phyloP scores from a whole-genome alignment of 306 rosid genomes.

The Quercus wislizeni region DNA sequence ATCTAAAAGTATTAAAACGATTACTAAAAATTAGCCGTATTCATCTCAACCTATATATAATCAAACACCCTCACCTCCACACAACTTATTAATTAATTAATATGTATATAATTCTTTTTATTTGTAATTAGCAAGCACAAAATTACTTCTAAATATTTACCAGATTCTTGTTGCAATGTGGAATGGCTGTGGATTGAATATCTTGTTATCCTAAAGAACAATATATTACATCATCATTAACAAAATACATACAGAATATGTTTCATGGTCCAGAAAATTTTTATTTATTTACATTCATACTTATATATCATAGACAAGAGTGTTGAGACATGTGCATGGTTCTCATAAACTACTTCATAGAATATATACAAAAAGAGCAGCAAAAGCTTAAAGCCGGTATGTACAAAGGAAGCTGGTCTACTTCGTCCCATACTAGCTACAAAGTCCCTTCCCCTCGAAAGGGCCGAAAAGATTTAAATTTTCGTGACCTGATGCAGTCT shows the following conservation, averaged over 20 bases:
- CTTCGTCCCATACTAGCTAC: constrained; percentile 1
- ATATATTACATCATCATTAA: too few species aligned
- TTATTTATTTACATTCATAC: not conserved
- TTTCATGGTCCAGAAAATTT: not conserved
- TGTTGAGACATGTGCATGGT: not conserved
- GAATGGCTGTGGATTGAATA: too few species aligned
- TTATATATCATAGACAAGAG: not conserved
- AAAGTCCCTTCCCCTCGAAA: constrained; percentile 11
- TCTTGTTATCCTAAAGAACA: too few species aligned
- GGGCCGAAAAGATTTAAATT: constrained; percentile 34
- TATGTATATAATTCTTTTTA: too few species aligned
- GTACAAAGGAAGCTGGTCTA: not conserved
- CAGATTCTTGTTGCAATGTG: too few species aligned
- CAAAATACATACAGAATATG: not conserved
- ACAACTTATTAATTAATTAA: too few species aligned
- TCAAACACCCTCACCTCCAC: too few species aligned
- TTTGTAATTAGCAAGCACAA: too few species aligned
- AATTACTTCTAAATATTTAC: too few species aligned
- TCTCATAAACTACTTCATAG: not conserved
- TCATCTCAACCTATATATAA: too few species aligned
- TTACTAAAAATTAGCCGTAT: too few species aligned
- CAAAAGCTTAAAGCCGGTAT: not conserved
- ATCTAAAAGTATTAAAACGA: too few species aligned
- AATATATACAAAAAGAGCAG: not conserved
- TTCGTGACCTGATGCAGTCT: constrained; percentile 46